These are phyloP conservation scores for Alternaria solani DNA, from an alignment of 2,329 filamentous ascomycete species.

Conservation along the genomic window DNA sequence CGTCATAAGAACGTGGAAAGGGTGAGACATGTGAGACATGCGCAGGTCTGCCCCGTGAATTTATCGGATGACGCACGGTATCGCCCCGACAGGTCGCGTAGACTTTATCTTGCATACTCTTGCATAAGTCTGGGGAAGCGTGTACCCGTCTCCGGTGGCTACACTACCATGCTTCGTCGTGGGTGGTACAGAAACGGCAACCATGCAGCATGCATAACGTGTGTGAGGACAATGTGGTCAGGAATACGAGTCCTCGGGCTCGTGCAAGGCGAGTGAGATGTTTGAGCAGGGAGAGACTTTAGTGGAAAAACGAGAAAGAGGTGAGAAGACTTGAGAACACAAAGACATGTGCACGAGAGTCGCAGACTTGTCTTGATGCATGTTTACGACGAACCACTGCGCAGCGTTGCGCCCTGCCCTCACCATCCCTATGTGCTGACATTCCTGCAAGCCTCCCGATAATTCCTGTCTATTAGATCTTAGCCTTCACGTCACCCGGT, in stretches of 20 bases:
- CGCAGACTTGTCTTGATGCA: constrained; percentile 7
- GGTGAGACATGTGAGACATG: constrained; percentile 21
- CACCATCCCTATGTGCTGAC: background rate
- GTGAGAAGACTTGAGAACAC: background rate
- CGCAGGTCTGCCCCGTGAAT: constrained; percentile 3
- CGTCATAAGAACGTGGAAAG: constrained; percentile 17
- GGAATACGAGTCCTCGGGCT: constrained; percentile 1
- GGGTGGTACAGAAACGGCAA: constrained; percentile 25
- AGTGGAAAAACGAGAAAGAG: background rate
- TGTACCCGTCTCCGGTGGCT: constrained; percentile 24
- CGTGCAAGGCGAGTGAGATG: background rate
- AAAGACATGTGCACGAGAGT: constrained; percentile 9
- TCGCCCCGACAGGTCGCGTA: constrained; percentile 25
- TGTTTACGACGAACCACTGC: background rate
- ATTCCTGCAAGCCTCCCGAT: constrained; percentile 2
- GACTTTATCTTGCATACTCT: constrained; percentile 14
- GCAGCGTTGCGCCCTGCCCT: background rate
- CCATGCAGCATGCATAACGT: constrained; percentile 18
- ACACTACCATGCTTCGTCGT: constrained; percentile 22
- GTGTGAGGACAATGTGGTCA: constrained; percentile 7
- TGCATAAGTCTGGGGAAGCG: constrained; percentile 27
- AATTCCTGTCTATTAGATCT: constrained; percentile 34
- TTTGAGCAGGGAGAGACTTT: background rate
- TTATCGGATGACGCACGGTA: constrained; percentile 7
- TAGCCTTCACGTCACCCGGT: constrained; percentile 31